Base-by-base conservation (phyloP, 495 filamentous ascomycete genomes). In the Talaromyces proteolyticus region DNA sequence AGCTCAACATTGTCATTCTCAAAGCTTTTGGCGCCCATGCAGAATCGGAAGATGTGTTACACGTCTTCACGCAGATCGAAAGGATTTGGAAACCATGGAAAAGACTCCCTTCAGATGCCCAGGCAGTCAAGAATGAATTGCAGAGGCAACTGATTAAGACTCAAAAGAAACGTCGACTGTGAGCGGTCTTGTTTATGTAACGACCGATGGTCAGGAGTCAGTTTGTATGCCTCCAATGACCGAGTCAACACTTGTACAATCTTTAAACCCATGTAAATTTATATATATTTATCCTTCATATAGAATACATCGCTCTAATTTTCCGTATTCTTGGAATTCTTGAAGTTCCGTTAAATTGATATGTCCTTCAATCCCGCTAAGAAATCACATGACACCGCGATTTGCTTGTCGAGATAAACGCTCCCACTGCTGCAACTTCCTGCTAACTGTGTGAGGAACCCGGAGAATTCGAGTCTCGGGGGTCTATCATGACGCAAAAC, bases 11-110 rank as follows among this genome's bases (percentile, higher is more conserved):
- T 26, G 50, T 56, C 22, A 69, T 75, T 23, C 54, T 75, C 14
- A 66, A 65, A 36, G 72, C 69, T 2, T 75, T 75, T 51, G 70
- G 72, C 29, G 49, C 62, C 25, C 72, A 69, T 47, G 68, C 59
- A 47, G 62, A 62, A 2, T 60, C 63, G 8, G 46, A 63, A 17
- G 66, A 70, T 48, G 53, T 73, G 21, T 57, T 71, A 52, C 65
- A 72, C 36, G 67, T 59, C 34, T 75, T 67, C 68, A 41, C 67
- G 34, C 64, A 69, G 37, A 63, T 75, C 23, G 69, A 75, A 44
- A 54, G 57, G 11, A 60, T 73, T 14, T 75, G 72, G 72, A 62
- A 69, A 42, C 64, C 65, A 16, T 24, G 59, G 20, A 66, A 65
- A 42, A 70, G 70, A 53, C 67, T 58, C 42, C 60, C 60, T 20